phyloP scores from a whole-genome alignment of 768 basidiomycete species.

The Lanmaoa pseudosensibilis region DNA sequence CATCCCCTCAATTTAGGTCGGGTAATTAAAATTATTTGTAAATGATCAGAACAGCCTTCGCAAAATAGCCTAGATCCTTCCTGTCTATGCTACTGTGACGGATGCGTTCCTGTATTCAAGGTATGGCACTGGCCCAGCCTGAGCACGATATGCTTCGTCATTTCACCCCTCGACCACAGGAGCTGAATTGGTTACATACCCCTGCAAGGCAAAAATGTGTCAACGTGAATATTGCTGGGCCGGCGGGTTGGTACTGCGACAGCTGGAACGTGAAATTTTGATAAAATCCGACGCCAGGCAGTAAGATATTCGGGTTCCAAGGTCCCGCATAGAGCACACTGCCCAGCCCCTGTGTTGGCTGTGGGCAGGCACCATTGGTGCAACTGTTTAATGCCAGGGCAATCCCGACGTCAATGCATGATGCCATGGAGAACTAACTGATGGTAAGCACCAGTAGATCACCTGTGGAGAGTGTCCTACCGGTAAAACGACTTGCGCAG shows the following conservation, averaged over 20 bases:
- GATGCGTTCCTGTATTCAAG: constrained; percentile 22
- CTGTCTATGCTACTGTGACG: constrained; percentile 15
- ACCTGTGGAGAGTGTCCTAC: neutral
- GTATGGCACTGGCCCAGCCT: constrained; percentile 19
- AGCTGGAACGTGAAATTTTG: constrained; percentile 21
- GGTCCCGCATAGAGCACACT: constrained; percentile 22
- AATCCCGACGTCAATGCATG: constrained; percentile 22
- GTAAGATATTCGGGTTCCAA: constrained; percentile 8
- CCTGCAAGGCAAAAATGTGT: constrained; percentile 20
- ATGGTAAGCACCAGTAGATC: neutral
- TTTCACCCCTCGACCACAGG: neutral
- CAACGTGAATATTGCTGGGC: constrained; percentile 18
- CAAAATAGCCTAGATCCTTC: neutral
- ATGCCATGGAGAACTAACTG: constrained; percentile 14
- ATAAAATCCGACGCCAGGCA: constrained; percentile 14
- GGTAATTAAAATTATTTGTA: neutral
- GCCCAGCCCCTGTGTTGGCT: constrained; percentile 13
- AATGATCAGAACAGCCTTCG: neutral
- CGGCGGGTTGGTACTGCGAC: constrained; percentile 11
- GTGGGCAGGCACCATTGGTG: constrained; percentile 17
- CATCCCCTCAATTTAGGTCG: neutral
- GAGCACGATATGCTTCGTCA: neutral
- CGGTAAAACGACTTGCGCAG: constrained; percentile 20
- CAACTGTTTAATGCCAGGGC: constrained; percentile 20
- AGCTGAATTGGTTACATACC: neutral